Percentiles rank a stretch among this genome's conserved stretches.
phyloP scores from a whole-genome alignment of 768 basidiomycete genomes.

The Pilatotrama ljubarskyi region DNA sequence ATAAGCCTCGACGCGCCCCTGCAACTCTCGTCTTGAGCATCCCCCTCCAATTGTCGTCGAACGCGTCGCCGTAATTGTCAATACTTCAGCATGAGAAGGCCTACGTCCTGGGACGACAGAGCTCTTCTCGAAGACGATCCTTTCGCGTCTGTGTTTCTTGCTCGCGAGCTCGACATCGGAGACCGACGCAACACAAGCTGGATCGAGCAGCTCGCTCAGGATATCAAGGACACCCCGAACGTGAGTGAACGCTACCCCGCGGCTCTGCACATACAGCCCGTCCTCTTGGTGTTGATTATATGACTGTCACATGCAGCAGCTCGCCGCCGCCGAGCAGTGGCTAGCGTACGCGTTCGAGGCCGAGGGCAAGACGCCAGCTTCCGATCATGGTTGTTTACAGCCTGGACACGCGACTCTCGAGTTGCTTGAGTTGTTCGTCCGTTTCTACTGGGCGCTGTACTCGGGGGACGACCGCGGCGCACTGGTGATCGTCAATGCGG shows the following conservation, averaged over 20 bases:
- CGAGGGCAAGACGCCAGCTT: neutral
- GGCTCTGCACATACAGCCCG: neutral
- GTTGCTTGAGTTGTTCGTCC: constrained; percentile 25
- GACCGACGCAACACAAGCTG: constrained; percentile 6
- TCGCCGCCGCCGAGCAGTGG: constrained; percentile 2
- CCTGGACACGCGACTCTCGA: neutral
- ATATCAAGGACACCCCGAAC: neutral
- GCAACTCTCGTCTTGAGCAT: neutral
- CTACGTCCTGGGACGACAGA: constrained; percentile 17
- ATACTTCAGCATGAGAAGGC: neutral
- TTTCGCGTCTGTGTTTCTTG: constrained; percentile 21
- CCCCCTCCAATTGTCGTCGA: neutral
- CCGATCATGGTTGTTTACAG: neutral
- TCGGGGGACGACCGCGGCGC: constrained; percentile 3
- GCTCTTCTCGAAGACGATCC: constrained; percentile 27
- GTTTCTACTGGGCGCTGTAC: constrained; percentile 29
- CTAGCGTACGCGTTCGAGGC: constrained; percentile 4
- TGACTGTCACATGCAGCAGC: neutral
- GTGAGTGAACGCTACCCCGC: neutral
- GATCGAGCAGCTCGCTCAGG: constrained; percentile 1
- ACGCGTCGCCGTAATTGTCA: neutral
- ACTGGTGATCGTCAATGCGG: neutral
- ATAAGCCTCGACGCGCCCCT: neutral
- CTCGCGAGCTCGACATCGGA: neutral
- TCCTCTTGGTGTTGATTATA: neutral